Base-by-base conservation (phyloP, 495 filamentous ascomycete genomes). In the Delitschia confertaspora region DNA sequence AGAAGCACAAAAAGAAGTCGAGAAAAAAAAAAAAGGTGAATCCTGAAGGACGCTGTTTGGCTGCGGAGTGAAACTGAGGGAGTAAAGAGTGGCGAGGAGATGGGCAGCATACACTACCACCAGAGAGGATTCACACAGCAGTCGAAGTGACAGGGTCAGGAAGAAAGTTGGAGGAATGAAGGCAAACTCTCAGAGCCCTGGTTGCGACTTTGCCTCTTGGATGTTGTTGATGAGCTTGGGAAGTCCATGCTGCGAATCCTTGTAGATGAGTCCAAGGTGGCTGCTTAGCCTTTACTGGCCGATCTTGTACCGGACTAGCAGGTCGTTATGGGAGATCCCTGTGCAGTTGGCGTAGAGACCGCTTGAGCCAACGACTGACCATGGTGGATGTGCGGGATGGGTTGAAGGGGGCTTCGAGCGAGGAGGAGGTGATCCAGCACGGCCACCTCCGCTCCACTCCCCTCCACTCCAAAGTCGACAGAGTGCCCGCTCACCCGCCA, bases 301-400 rank as follows among this genome's bases (percentile, higher is more conserved):
- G 53, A 56, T 56, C 53, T 51, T 56, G 53, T 19, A 27, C 53
- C 37, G 39, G 53, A 34, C 41, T 40, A 43, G 53, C 42, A 56
- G 53, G 53, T 51, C 47, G 31, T 47, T 44, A n/a, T 39, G 19
- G 36, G 27, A 11, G 47, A 51, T 46, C 53, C 53, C 47, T 56
- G 53, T 22, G 9, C 16, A 24, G 42, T 41, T 56, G 53, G 47
- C 42, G 46, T n/a, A n/a, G 47, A 23, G 40, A 13, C 22, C 39
- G 45, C 47, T 51, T 32, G 47, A 42, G 47, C 47, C 53, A 47
- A 56, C 53, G n/a, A n/a, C n/a, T n/a, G n/a, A n/a, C n/a, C n/a
- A n/a, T n/a, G n/a, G n/a, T n/a, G 51, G 53, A 56, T 56, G 52
- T 51, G 47, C 53, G 47, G 42, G 43, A 47, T 47, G 53, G 53